Evolutionary conservation across 768 basidiomycete genomes (phyloP).

Genomic region (Scleroderma bovista): DNA sequence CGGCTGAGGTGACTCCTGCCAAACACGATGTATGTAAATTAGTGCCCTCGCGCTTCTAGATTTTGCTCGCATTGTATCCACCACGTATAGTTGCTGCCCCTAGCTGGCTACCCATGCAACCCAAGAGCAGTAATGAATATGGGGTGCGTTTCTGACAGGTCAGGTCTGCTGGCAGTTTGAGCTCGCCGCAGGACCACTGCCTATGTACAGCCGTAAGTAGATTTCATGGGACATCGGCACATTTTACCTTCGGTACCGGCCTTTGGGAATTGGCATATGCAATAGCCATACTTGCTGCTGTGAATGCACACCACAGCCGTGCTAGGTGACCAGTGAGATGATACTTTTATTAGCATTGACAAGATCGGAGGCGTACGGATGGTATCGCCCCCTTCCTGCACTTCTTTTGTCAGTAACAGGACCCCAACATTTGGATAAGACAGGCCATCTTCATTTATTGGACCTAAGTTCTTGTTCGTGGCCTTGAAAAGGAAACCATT

Average conservation of each 20-base stretch:
- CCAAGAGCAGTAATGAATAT: constrained; percentile 57
- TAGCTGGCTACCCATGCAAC: constrained; percentile 8
- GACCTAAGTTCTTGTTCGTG: constrained; percentile 23
- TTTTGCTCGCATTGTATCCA: neutral
- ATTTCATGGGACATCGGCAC: neutral
- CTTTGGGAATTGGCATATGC: constrained; percentile 55
- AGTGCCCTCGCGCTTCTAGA: neutral
- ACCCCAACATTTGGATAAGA: constrained; percentile 53
- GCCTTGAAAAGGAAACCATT: neutral
- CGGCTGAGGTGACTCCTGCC: constrained; percentile 6
- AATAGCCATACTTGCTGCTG: constrained; percentile 77
- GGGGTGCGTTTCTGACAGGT: constrained; percentile 27
- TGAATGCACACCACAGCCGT: constrained; percentile 80
- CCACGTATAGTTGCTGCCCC: neutral
- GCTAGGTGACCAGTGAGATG: constrained; percentile 31
- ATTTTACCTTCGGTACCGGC: constrained; percentile 52
- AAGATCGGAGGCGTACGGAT: constrained; percentile 26
- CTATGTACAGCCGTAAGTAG: constrained; percentile 17
- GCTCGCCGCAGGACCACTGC: constrained; percentile 30
- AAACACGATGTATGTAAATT: neutral
- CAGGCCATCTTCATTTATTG: constrained; percentile 35
- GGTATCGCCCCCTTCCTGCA: constrained; percentile 19
- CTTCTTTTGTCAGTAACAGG: constrained; percentile 52
- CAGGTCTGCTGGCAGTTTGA: constrained; percentile 3
- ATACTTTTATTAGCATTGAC: neutral